Base-by-base conservation (phyloP, 129 eudicot genomes). In the Flaveria linearis region DNA sequence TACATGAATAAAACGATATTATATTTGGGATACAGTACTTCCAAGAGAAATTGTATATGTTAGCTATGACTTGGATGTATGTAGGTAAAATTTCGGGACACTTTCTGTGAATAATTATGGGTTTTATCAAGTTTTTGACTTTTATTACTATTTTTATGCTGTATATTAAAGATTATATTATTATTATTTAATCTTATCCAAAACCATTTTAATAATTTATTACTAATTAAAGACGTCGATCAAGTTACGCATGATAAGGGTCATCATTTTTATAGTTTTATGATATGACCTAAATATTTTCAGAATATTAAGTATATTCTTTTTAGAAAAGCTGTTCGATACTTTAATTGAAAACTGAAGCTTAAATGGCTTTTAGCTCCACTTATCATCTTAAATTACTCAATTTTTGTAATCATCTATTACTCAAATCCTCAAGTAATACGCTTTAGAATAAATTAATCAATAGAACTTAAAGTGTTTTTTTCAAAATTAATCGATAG, bases 341-440 rank as follows among this genome's bases (percentile, higher is more conserved):
- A 9, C 23, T 23, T 58, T 58, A 58, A 58, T 58, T 58, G 16
- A 58, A 11, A 20, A 58, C 9, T 23, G 13, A 25, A 61, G n/a
- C n/a, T 25, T 61, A 26, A 61, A n/a, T 61, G 17, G 41, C 14
- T 58, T 61, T 61, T 25, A 61, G 42, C 67, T 61, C 67, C 67
- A 61, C 67, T 61, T 0, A 61, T 61, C 41, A 61, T 61, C 41
- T 61, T 61, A 61, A 26, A 11, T 61, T 61, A 61, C 14, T 61
- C 25, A 9, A 26, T 61, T 22, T 25, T 30, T 61, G 33, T 13
- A 30, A 58, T 25, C 36, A 10, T 3, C 11, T 58, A 25, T 23
- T 23, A 4, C 39, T 58, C 16, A 25, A 23, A 15, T 58, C 36
- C 16, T 60, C 16, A 12, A 23, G 12, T 60, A 60, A 60, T 25